Conservation (phyloP, 345 rosid species). For the Theobroma cacao region DNA sequence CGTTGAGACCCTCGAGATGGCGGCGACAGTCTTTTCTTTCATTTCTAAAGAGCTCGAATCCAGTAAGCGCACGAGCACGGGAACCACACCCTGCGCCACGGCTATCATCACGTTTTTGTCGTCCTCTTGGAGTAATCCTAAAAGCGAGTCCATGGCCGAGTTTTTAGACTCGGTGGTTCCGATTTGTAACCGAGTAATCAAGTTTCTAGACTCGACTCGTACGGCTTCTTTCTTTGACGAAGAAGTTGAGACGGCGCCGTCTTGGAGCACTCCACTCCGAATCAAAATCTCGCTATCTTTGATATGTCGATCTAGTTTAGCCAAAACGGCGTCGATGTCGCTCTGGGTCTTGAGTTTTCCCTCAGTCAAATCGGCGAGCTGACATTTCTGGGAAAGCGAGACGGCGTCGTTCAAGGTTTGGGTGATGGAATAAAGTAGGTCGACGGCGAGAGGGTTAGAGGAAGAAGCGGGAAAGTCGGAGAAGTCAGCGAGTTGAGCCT, state of each 20-base stretch:
- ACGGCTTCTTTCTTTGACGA: conserved; percentile 64
- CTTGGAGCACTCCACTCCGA: conserved; percentile 55
- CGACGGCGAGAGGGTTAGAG: conserved; percentile 49
- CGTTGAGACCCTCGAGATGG: conserved; percentile 63
- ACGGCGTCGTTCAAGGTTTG: conserved; percentile 53
- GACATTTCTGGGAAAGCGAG: conserved; percentile 48
- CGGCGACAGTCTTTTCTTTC: conserved; percentile 75
- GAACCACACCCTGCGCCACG: conserved; percentile 87
- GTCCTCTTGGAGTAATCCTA: conserved; percentile 51
- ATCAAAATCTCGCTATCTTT: conserved; percentile 65
- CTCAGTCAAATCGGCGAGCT: conserved; percentile 40
- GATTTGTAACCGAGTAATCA: conserved; percentile 78
- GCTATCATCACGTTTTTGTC: conserved; percentile 90
- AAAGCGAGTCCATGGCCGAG: conserved; percentile 67
- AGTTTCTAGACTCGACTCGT: conserved; percentile 60
- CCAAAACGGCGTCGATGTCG: conserved; percentile 68
- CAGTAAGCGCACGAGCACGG: conserved; percentile 62
- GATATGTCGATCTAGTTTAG: conserved; percentile 64
- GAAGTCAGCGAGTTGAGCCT: conserved; percentile 64
- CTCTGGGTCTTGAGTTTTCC: conserved; percentile 94
- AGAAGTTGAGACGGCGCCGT: conserved; percentile 26
- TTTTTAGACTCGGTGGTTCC: conserved; percentile 68
- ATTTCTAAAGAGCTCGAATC: conserved; percentile 57
- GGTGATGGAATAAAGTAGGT: conserved; percentile 50
- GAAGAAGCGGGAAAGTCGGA: conserved; percentile 44